Evolutionary conservation across 192 early-diverging fungal species (phyloP).

Genomic region (Backusella tuberculispora): DNA sequence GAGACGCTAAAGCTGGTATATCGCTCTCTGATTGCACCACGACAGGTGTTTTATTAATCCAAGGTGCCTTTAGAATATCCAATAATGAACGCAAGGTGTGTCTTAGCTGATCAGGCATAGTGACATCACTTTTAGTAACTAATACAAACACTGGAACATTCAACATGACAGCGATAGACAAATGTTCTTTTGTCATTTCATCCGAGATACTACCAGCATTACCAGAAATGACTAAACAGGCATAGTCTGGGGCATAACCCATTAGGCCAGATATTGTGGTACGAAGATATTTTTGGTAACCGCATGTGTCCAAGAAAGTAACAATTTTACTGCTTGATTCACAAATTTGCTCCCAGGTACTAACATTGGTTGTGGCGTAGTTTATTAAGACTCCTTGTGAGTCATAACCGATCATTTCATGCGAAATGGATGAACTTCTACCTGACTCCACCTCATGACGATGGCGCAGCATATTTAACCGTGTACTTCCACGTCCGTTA

Average conservation of each 20-base stretch:
- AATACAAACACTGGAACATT: constrained; percentile 81
- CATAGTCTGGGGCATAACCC: constrained; percentile 86
- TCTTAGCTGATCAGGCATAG: constrained; percentile 51
- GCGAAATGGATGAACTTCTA: constrained; percentile 87
- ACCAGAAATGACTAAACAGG: constrained; percentile 82
- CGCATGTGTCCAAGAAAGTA: constrained; percentile 88
- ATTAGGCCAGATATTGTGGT: constrained; percentile 92
- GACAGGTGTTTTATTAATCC: constrained; percentile 42
- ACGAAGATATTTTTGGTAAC: constrained; percentile 85
- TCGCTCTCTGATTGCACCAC: constrained; percentile 51
- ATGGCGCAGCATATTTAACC: constrained; percentile 86
- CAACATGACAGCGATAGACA: constrained; percentile 80
- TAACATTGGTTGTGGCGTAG: constrained; percentile 66
- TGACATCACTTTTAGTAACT: constrained; percentile 85
- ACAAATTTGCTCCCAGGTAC: constrained; percentile 84
- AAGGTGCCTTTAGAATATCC: constrained; percentile 49
- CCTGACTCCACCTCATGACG: constrained; percentile 91
- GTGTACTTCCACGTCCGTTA: constrained; percentile 83
- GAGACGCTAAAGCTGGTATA: constrained; percentile 37
- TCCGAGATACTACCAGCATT: constrained; percentile 60
- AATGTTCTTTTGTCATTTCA: constrained; percentile 78
- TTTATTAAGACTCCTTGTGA: constrained; percentile 72
- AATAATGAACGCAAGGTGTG: constrained; percentile 56
- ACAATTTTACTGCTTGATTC: constrained; percentile 74
- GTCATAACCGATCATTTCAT: constrained; percentile 86